Evolutionary conservation across 768 basidiomycete genomes (phyloP).

Genomic region (Suillus decipiens): DNA sequence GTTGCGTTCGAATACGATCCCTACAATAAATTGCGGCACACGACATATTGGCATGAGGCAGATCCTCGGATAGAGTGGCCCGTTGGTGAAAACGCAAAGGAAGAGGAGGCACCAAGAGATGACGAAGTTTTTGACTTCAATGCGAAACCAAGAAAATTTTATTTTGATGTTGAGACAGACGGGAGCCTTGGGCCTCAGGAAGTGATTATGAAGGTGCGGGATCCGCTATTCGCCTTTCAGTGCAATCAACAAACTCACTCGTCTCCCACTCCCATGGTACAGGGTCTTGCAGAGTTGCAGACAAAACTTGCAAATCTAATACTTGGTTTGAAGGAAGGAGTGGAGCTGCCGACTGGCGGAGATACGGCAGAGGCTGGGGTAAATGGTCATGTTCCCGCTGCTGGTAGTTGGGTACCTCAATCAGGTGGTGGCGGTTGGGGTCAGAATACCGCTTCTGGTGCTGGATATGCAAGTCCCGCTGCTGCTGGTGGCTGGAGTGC

Average conservation of each 20-base stretch:
- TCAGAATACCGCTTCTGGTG: constrained; percentile 32
- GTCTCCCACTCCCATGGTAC: background rate
- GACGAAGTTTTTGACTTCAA: constrained; percentile 86
- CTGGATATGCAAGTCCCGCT: constrained; percentile 33
- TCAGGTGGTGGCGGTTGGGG: constrained; percentile 32
- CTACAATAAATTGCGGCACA: constrained; percentile 95
- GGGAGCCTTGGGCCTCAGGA: constrained; percentile 89
- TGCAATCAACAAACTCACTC: background rate
- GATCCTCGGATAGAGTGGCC: constrained; percentile 90
- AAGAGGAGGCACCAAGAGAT: constrained; percentile 80
- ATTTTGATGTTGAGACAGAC: constrained; percentile 93
- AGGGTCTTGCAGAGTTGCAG: constrained; percentile 81
- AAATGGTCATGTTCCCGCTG: constrained; percentile 16
- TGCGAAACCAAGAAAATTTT: constrained; percentile 88
- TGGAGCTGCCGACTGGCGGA: constrained; percentile 48
- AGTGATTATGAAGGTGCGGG: constrained; percentile 76
- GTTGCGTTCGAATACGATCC: constrained; percentile 98
- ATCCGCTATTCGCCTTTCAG: background rate
- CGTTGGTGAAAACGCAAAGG: constrained; percentile 77
- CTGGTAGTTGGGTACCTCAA: constrained; percentile 25
- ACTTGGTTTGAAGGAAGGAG: constrained; percentile 68
- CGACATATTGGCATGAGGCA: constrained; percentile 90
- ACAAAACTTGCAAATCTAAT: constrained; percentile 80
- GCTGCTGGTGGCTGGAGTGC: constrained; percentile 14
- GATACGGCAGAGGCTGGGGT: constrained; percentile 22